Evolutionary conservation across 805 yeast genomes (phyloP).

Genomic region (Lipomyces yamadae): DNA sequence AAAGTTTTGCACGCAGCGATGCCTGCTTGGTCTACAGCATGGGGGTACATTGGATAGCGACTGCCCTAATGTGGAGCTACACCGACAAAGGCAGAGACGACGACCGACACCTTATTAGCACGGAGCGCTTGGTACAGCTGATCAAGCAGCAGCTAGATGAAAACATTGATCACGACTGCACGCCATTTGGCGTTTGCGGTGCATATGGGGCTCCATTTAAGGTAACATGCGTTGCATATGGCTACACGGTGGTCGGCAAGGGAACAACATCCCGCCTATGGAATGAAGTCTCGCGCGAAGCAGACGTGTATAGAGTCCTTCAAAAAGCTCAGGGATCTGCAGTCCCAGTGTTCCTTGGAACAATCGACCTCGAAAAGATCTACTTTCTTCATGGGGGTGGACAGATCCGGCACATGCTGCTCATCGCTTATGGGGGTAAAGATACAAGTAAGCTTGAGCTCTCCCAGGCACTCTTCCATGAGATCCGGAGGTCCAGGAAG

Average conservation of each 20-base stretch:
- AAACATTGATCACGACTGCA: neutral
- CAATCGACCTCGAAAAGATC: neutral
- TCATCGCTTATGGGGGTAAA: neutral
- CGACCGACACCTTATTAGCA: constrained; percentile 1
- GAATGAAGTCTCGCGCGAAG: constrained; percentile 6
- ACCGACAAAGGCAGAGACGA: neutral
- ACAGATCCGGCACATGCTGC: constrained; percentile 2
- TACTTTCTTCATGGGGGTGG: neutral
- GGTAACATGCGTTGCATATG: constrained; percentile 6
- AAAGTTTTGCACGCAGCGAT: constrained; percentile 9
- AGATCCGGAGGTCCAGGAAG: neutral
- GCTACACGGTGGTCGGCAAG: constrained; percentile 7
- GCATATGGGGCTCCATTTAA: constrained; percentile 2
- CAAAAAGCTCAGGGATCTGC: neutral
- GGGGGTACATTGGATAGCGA: neutral
- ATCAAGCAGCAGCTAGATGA: constrained; percentile 4
- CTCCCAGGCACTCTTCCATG: neutral
- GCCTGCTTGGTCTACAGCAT: constrained; percentile 6
- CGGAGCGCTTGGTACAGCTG: neutral
- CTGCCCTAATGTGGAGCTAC: constrained; percentile 10
- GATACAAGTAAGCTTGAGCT: neutral
- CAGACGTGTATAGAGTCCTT: neutral
- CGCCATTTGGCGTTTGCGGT: neutral
- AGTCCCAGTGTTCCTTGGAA: neutral
- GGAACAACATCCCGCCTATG: constrained; percentile 4